These are phyloP conservation scores for Actinomortierella wolfii DNA, from an alignment of 371 early-diverging fungal species.

Conservation along the genomic window DNA sequence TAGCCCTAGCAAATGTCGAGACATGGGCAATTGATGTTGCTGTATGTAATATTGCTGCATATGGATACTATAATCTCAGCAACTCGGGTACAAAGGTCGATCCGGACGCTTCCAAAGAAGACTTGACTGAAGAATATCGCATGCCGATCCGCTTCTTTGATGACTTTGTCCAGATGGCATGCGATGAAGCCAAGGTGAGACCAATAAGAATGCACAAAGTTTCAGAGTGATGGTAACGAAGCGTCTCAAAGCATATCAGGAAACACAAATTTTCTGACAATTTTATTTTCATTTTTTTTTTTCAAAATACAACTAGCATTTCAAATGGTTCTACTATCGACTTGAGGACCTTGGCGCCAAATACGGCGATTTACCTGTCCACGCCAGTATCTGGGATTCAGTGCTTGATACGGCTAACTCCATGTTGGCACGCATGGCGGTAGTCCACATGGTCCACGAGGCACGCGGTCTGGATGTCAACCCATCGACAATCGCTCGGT, in stretches of 20 bases:
- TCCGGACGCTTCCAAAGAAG: conserved; percentile 8
- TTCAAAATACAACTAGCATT: conserved; percentile 38
- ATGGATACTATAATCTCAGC: conserved; percentile 35
- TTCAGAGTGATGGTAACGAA: neutral
- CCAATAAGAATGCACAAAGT: neutral
- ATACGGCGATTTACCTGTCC: conserved; percentile 58
- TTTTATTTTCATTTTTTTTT: neutral
- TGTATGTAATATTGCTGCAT: conserved; percentile 56
- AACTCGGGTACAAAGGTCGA: conserved; percentile 28
- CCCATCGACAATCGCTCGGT: conserved; percentile 58
- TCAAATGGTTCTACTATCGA: conserved; percentile 51
- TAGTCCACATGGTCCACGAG: conserved; percentile 66
- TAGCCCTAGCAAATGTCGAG: conserved; percentile 60
- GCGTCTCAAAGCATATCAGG: neutral
- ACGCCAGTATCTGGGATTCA: conserved; percentile 63
- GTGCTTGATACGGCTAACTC: conserved; percentile 51
- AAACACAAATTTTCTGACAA: neutral
- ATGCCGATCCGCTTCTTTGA: conserved; percentile 54
- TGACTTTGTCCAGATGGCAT: conserved; percentile 61
- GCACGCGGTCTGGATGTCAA: conserved; percentile 68
- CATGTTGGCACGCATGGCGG: conserved; percentile 54
- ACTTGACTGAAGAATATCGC: conserved; percentile 16
- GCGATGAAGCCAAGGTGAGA: conserved; percentile 56
- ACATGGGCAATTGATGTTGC: conserved; percentile 69
- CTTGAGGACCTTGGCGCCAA: conserved; percentile 51